Conservation (phyloP, 768 basidiomycete species). For the Mycena crocata region DNA sequence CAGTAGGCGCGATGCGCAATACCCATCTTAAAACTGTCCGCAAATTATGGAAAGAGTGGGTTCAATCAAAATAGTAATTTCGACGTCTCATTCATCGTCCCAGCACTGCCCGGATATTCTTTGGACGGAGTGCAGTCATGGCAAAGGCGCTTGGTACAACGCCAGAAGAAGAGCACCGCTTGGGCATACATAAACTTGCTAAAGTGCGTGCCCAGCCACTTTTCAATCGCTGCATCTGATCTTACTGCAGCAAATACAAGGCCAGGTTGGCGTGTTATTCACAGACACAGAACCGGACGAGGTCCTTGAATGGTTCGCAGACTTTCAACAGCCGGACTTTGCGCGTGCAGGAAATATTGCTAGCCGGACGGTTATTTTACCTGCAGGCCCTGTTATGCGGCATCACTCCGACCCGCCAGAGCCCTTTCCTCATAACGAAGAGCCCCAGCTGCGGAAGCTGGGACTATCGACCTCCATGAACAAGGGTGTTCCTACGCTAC, state of each 20-base stretch:
- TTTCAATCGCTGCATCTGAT: slow-evolving; percentile 13
- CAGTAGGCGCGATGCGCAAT: slow-evolving; percentile 96
- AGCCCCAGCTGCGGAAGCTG: slow-evolving; percentile 93
- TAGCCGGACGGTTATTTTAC: slow-evolving; percentile 77
- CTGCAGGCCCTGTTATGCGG: slow-evolving; percentile 87
- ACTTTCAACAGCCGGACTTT: slow-evolving; percentile 91
- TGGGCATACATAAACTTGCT: slow-evolving; percentile 83
- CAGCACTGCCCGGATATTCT: slow-evolving; percentile 91
- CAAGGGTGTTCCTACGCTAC: slow-evolving; percentile 88
- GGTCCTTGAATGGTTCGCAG: slow-evolving; percentile 93
- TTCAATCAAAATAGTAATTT: slow-evolving; percentile 22
- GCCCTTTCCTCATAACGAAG: slow-evolving; percentile 97
- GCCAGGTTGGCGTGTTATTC: slow-evolving; percentile 93
- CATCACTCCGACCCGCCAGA: slow-evolving; percentile 83
- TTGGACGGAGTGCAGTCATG: slow-evolving; percentile 90
- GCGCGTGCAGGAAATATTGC: slow-evolving; percentile 90
- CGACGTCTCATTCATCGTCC: slow-evolving; percentile 4
- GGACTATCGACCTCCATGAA: slow-evolving; percentile 88
- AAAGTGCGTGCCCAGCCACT: slow-evolving; percentile 58
- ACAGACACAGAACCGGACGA: slow-evolving; percentile 92
- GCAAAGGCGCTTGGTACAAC: slow-evolving; percentile 94
- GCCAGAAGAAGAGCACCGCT: slow-evolving; percentile 85
- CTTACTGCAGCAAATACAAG: slow-evolving; percentile 83
- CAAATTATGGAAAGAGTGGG: slow-evolving; percentile 92
- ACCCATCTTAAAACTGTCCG: slow-evolving; percentile 94